These are phyloP conservation scores for Pinus taeda DNA, from an alignment of 75 land plant species.

Conservation along the genomic window DNA sequence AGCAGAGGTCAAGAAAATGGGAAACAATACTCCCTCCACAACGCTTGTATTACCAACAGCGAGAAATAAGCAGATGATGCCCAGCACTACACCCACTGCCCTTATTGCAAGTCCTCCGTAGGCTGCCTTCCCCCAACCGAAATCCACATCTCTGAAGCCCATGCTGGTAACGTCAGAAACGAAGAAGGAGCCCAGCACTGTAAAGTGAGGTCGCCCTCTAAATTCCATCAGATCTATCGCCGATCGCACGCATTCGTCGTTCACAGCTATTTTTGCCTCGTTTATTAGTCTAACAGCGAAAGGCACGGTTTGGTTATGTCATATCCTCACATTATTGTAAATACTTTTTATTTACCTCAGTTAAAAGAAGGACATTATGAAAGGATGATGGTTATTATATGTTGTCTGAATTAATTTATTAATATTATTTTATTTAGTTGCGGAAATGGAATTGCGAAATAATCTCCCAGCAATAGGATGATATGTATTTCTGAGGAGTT, in stretches of 20 bases:
- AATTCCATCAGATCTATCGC: too few relatives aligned
- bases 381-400: too few relatives aligned
- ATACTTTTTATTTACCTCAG: too few relatives aligned
- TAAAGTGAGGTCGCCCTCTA: constrained; percentile 16
- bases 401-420: too few relatives aligned
- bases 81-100: constrained; percentile 10
- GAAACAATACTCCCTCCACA: constrained; percentile 31
- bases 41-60: constrained; percentile 9
- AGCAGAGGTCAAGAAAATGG: constrained; percentile 25
- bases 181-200: constrained; percentile 23
- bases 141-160: constrained; percentile 35
- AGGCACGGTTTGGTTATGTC: constrained; percentile 41
- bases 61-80: constrained; percentile 1
- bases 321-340: too few relatives aligned
- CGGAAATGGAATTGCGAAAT: too few relatives aligned
- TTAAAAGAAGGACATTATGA: too few relatives aligned
- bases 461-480: too few relatives aligned
- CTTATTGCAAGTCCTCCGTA: constrained; percentile 13
- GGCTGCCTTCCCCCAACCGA: constrained; percentile 38
- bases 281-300: constrained; percentile 51
- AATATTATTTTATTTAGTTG: too few relatives aligned
- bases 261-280: too few relatives aligned
- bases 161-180: constrained; percentile 34
- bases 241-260: too few relatives aligned
- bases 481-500: too few relatives aligned